Evolutionary conservation across 2,329 filamentous ascomycete genomes (phyloP).

Genomic region (Diplodia sapinea): DNA sequence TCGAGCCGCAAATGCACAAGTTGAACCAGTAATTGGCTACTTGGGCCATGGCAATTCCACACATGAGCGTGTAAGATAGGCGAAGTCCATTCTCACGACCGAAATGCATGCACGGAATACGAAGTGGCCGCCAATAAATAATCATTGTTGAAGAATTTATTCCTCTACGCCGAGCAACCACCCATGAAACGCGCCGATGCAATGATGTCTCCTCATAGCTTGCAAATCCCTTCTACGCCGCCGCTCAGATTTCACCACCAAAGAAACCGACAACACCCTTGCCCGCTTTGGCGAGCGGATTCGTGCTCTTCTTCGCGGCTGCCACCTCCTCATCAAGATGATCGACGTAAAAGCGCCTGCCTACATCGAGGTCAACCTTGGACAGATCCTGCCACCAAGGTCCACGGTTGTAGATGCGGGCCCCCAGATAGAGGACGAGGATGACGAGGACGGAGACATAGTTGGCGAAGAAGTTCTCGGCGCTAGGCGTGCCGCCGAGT

Average conservation of each 20-base stretch:
- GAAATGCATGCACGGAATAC: neutral
- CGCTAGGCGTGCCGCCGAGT: constrained; percentile 43
- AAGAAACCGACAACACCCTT: constrained; percentile 31
- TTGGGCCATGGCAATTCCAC: too few relatives aligned
- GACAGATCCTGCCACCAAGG: constrained; percentile 44
- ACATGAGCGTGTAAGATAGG: too few relatives aligned
- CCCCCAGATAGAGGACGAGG: constrained; percentile 51
- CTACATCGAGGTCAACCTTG: constrained; percentile 47
- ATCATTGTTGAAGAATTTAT: constrained; percentile 4
- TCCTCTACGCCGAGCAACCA: neutral
- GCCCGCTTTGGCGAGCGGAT: constrained; percentile 18
- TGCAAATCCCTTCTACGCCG: neutral
- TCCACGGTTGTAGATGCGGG: constrained; percentile 49
- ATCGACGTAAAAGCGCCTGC: constrained; percentile 39
- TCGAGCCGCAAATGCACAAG: neutral
- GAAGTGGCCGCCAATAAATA: neutral
- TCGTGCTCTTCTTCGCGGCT: constrained; percentile 20
- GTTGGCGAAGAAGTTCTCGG: constrained; percentile 55
- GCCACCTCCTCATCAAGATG: constrained; percentile 32
- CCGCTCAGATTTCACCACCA: constrained; percentile 12
- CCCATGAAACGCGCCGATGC: neutral
- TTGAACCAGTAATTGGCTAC: neutral
- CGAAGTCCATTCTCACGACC: neutral
- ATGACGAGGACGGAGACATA: constrained; percentile 55
- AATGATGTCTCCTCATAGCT: neutral